These are phyloP conservation scores for Camellia granthamiana DNA, from an alignment of 148 eudicot species.

Conservation along the genomic window DNA sequence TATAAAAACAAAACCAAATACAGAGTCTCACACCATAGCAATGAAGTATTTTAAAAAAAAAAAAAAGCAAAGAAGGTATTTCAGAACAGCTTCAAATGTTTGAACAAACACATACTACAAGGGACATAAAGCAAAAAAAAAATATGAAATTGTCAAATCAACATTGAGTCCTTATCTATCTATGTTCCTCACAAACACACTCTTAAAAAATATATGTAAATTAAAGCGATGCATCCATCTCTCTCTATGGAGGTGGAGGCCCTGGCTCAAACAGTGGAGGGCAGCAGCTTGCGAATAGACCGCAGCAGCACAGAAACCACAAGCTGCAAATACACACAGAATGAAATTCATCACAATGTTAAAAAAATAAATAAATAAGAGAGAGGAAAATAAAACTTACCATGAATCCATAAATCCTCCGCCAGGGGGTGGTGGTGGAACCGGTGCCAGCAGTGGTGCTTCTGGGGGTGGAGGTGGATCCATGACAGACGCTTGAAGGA, in stretches of 20 bases:
- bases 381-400: not conserved
- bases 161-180: not conserved
- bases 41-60: no score
- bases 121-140: not conserved
- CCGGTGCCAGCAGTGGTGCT: constrained; percentile 15
- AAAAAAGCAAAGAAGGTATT: no score
- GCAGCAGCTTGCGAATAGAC: constrained; percentile 17
- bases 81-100: no score
- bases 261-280: constrained; percentile 21
- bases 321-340: not conserved
- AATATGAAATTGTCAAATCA: not conserved
- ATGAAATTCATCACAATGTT: not conserved
- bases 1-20: no score
- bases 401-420: constrained; percentile 6
- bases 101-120: not conserved
- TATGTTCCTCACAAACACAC: not conserved
- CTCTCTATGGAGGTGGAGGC: constrained; percentile 17
- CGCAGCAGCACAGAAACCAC: constrained; percentile 17
- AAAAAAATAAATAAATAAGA: not conserved
- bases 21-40: no score
- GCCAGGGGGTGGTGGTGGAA: not conserved
- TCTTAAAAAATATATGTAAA: not conserved
- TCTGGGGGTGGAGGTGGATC: constrained; percentile 14
- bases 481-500: not conserved
- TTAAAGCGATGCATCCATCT: no score